Percentiles rank a stretch among this genome's conserved stretches.
Conservation (phyloP, 2,329 filamentous ascomycete genomes). For the Amauroascus niger region DNA sequence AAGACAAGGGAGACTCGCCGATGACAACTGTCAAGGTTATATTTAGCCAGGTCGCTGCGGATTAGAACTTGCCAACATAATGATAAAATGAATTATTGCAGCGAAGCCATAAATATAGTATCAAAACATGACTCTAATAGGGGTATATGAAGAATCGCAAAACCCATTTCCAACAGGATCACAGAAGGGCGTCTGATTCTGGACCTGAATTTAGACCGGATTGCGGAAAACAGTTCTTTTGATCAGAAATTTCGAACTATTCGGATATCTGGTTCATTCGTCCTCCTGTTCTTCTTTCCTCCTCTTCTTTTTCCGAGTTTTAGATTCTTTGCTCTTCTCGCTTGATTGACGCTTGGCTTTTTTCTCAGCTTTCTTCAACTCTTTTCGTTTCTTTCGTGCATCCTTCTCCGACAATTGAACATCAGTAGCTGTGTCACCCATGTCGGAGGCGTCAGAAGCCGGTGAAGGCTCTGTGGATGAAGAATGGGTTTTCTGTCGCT, state of each 20-base stretch:
- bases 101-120: background rate
- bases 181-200: too few relatives aligned
- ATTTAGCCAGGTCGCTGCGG: background rate
- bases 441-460: constrained; percentile 17
- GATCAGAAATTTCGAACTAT: background rate
- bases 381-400: background rate
- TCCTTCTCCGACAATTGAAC: constrained; percentile 19
- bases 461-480: background rate
- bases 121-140: too few relatives aligned
- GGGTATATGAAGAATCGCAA: too few relatives aligned
- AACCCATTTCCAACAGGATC: too few relatives aligned
- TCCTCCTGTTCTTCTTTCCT: constrained; percentile 25
- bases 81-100: background rate
- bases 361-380: constrained; percentile 20
- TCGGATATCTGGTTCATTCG: constrained; percentile 6
- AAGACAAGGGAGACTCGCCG: background rate
- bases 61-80: background rate
- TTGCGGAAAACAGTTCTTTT: too few relatives aligned
- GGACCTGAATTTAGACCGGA: too few relatives aligned
- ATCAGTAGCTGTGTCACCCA: background rate
- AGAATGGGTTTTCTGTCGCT: constrained; percentile 18
- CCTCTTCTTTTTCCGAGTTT: constrained; percentile 38
- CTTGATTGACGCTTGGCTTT: constrained; percentile 26
- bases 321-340: constrained; percentile 37
- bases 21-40: background rate